Evolutionary conservation across 192 early-diverging fungal species (phyloP).

Genomic region (Coemansia sp.): DNA sequence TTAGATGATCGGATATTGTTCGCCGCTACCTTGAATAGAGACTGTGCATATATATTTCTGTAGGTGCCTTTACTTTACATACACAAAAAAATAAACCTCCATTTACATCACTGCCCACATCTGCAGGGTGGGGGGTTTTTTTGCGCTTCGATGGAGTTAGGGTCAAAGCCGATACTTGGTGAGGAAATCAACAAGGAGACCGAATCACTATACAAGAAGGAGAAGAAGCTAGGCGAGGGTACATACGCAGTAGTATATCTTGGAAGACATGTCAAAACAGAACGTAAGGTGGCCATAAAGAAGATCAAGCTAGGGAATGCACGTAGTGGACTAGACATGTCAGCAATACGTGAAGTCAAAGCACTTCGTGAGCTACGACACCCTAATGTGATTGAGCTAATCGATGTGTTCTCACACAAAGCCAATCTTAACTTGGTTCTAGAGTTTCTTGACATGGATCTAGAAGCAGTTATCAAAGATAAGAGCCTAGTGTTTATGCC

Average conservation of each 20-base stretch:
- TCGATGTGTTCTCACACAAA: slow-evolving; percentile 91
- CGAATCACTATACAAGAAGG: slow-evolving; percentile 77
- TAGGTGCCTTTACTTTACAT: not conserved
- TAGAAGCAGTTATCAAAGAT: slow-evolving; percentile 97
- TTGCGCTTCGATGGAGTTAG: slow-evolving; percentile 6
- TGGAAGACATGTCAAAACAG: slow-evolving; percentile 63
- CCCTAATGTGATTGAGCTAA: slow-evolving; percentile 90
- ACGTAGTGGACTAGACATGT: slow-evolving; percentile 93
- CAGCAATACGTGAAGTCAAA: slow-evolving; percentile 93
- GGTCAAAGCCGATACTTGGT: slow-evolving; percentile 43
- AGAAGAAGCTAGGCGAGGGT: slow-evolving; percentile 91
- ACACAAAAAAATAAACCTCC: slow-evolving; percentile 2
- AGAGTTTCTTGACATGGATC: slow-evolving; percentile 91
- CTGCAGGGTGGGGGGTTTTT: no score
- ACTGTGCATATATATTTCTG: no score
- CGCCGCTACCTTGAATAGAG: no score
- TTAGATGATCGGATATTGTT: no score
- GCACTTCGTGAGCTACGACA: slow-evolving; percentile 89
- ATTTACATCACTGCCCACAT: no score
- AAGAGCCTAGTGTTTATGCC: slow-evolving; percentile 84
- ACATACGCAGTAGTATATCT: slow-evolving; percentile 93
- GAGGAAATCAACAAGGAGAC: slow-evolving; percentile 68
- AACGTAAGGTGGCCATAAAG: slow-evolving; percentile 88
- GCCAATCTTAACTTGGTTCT: slow-evolving; percentile 90
- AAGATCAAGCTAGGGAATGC: slow-evolving; percentile 94